Conservation (phyloP, 495 filamentous ascomycete species). For the Cercophora samala region DNA sequence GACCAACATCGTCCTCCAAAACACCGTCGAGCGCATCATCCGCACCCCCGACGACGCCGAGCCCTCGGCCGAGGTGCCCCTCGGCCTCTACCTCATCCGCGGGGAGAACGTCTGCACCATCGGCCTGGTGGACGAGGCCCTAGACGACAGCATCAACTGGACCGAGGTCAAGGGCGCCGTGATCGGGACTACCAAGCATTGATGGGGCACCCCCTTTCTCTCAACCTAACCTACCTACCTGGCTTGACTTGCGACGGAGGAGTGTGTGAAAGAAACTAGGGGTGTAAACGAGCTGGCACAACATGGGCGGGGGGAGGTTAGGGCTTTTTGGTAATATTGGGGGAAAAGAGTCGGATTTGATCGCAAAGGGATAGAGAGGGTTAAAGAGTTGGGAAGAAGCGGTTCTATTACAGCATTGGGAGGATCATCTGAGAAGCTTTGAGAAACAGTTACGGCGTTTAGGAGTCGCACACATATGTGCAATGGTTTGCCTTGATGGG, state of each 20-base stretch:
- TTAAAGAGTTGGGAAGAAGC: not conserved
- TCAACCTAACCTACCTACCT: no score
- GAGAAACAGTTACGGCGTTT: not conserved
- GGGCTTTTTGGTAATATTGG: no score
- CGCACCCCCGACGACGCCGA: conserved; percentile 77
- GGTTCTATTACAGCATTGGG: not conserved
- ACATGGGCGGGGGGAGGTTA: no score
- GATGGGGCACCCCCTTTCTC: no score
- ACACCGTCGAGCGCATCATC: conserved; percentile 88
- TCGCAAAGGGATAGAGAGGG: no score
- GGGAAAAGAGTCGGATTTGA: no score
- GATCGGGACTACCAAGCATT: conserved; percentile 77
- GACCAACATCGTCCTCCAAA: conserved; percentile 81
- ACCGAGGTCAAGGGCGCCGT: conserved; percentile 78
- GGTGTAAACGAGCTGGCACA: no score
- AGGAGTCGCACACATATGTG: not conserved
- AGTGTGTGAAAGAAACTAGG: no score
- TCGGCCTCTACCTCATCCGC: conserved; percentile 87
- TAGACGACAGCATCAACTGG: conserved; percentile 90
- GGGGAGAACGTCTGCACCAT: conserved; percentile 94
- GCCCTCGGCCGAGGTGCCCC: conserved; percentile 71
- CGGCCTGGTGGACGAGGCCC: conserved; percentile 81
- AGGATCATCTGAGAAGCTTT: not conserved
- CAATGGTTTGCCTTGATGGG: not conserved
- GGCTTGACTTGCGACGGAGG: no score